Conservation (phyloP, 2,329 filamentous ascomycete genomes). For the Fusarium sp. region DNA sequence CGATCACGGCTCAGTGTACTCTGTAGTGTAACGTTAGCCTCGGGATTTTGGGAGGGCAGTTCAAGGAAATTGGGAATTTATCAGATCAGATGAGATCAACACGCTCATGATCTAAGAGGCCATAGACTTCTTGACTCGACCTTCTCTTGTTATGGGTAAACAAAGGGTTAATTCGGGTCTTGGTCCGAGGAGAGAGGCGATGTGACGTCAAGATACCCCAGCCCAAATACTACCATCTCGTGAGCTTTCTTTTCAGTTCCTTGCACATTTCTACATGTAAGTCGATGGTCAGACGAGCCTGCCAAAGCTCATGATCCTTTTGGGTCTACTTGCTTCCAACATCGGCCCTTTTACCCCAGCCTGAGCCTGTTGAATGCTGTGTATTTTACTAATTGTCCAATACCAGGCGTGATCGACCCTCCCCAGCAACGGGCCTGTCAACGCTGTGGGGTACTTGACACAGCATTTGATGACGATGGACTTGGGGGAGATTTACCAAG, state of each 20-base stretch:
- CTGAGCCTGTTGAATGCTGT: constrained; percentile 22
- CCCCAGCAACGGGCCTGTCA: constrained; percentile 7
- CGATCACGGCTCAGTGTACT: constrained; percentile 18
- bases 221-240: neutral
- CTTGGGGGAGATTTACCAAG: neutral
- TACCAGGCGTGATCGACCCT: constrained; percentile 19
- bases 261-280: neutral
- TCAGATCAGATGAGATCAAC: neutral
- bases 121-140: neutral
- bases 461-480: constrained; percentile 26
- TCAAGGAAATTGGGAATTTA: neutral
- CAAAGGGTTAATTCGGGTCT: neutral
- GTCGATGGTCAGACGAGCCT: constrained; percentile 12
- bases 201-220: constrained; percentile 17
- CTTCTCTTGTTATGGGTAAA: neutral
- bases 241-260: neutral
- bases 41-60: neutral
- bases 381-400: constrained; percentile 21
- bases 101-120: neutral
- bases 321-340: constrained; percentile 3
- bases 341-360: constrained; percentile 44
- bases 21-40: constrained; percentile 25
- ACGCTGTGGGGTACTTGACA: constrained; percentile 30
- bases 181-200: neutral
- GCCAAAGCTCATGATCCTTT: neutral